phyloP scores from a whole-genome alignment of 2,329 filamentous ascomycete genomes.

The Dactylellina cionopaga region DNA sequence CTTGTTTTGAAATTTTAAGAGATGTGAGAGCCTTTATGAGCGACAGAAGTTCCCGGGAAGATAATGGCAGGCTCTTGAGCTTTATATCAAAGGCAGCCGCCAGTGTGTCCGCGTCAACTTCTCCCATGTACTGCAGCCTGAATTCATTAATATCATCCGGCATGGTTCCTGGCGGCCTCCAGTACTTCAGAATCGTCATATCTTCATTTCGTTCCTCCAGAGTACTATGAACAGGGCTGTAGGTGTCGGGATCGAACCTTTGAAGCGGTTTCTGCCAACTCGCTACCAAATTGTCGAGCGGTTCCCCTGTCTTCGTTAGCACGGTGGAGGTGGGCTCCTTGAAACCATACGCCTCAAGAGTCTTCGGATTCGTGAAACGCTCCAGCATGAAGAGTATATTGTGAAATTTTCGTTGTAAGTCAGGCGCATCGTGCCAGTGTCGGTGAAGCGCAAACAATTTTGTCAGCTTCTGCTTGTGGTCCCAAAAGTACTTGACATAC shows the following conservation, averaged over 20 bases:
- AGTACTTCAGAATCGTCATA: conserved; percentile 8
- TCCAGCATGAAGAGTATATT: conserved; percentile 29
- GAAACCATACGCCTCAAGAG: conserved; percentile 5
- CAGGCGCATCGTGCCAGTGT: conserved; percentile 35
- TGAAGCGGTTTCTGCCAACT: conserved; percentile 14
- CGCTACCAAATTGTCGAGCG: conserved; percentile 15
- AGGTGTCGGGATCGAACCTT: conserved; percentile 18
- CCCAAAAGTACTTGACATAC: conserved; percentile 20
- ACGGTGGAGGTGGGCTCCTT: neutral
- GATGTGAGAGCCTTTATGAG: conserved; percentile 14
- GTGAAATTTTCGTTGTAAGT: conserved; percentile 14
- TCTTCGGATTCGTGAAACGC: conserved; percentile 2
- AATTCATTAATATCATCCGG: conserved; percentile 25
- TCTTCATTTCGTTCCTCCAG: conserved; percentile 5
- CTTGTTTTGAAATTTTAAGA: conserved; percentile 32
- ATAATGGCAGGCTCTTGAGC: conserved; percentile 10
- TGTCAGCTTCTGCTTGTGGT: conserved; percentile 1
- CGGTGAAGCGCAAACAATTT: conserved; percentile 8
- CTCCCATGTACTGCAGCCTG: conserved; percentile 13
- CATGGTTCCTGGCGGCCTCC: conserved; percentile 1
- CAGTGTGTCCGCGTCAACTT: conserved; percentile 22
- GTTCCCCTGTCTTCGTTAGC: neutral
- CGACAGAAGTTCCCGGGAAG: conserved; percentile 16
- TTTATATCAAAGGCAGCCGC: conserved; percentile 16
- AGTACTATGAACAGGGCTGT: conserved; percentile 1